Evolutionary conservation across 2,329 filamentous ascomycete species (phyloP), one percentile per base, ranked within the genome.

Genomic region (Simplicillium aogashimaense): DNA sequence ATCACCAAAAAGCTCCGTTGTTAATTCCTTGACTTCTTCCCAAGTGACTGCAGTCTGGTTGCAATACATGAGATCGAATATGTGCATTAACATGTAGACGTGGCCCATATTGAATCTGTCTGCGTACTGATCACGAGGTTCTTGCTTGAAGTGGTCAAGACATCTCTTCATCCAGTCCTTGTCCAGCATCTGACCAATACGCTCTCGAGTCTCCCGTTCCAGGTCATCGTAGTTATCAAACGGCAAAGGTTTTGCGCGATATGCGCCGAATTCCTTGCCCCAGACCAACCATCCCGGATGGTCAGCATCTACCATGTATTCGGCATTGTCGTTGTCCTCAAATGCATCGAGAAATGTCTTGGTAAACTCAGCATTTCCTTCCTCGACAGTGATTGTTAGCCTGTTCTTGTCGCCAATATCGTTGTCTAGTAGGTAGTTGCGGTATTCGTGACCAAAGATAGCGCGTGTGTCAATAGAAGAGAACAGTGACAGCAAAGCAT

Each of bases 281-380:
- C 92, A 98, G 1, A 94, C 88, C 14, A 98, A 72, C 94, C 94
- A 98, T 28, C 92, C 92, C 4, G 90, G 87, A 56, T 94, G 85
- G 56, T 97, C 90, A 40, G 80, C 76, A 55, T 98, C 92, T 35
- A 97, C 79, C 57, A 89, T 94, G 58, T 94, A 95, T 47, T 94
- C 81, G 0, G 86, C 81, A 29, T 49, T 46, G 16, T 58, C 53
- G 6, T 83, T 80, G 36, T 83, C 73, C 9, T 81, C 79, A 57
- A 98, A 98, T 16, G 77, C 74, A 2, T 78, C 72, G 1, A 98
- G 69, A 54, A 87, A 94, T 17, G 81, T 75, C 40, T 81, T 61
- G 0, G 92, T 98, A 72, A 86, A 95, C 8, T 76, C 68, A 1
- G 80, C 72, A 50, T 95, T 83, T 29, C 86, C 78, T n/a, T 74